Base-by-base conservation (phyloP, 306 rosid species). In the Corylus heterophylla region DNA sequence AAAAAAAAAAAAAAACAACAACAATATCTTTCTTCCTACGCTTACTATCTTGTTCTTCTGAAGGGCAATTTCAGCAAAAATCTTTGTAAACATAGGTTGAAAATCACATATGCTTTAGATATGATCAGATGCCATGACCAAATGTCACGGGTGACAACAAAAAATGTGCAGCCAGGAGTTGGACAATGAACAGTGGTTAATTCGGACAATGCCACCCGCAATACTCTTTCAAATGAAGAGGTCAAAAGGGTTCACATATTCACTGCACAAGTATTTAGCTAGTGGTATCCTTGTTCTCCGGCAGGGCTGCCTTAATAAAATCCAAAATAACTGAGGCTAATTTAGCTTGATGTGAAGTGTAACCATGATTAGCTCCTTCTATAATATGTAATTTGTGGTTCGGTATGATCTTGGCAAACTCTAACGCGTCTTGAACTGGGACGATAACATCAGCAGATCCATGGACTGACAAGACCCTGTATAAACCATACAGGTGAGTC, bases 401-500 rank as follows among this genome's bases (percentile, higher is more conserved):
- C 6, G 91, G 92, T 79, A 92, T 78, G 80, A 90, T 87, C 85
- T 94, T 90, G 56, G 89, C 87, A 61, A 94, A 90, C 82, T 88
- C 93, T 4, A 52, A 69, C 16, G 97, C 94, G 68, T 92, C 96
- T 77, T 76, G 83, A 59, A 83, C 88, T 0, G 93, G 94, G 71
- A 92, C 82, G 56, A 16, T 5, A 55, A 78, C 51, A 69, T 90
- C 97, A 7, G 78, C 85, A 31, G 87, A 75, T 84, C 97, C 97
- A 81, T 94, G 98, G 73, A 90, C 80, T 29, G 93, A 90, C 9
- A 92, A 73, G 52, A 94, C 80, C 97, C 97, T 94, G 88, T 52
- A 66, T 56, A 74, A 42, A 55, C 52, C 76, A 45, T 39, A 78
- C 35, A 48, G 56, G 61, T 11, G 31, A 70, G 35, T 17, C 50